phyloP scores from a whole-genome alignment of 75 land plant species.

The Pseudotsuga menziesii region DNA sequence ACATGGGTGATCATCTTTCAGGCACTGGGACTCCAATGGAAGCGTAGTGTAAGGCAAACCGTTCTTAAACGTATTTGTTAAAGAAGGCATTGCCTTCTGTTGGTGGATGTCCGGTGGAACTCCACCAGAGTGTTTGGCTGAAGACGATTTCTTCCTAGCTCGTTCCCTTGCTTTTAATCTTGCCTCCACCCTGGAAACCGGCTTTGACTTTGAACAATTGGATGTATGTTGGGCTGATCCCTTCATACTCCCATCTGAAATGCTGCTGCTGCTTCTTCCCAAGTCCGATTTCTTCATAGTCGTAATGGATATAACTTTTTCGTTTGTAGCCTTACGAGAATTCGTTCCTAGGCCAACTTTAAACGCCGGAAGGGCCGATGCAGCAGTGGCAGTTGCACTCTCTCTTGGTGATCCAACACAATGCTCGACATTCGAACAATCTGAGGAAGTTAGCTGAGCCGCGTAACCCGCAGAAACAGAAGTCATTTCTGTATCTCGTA shows the following conservation, averaged over 20 bases:
- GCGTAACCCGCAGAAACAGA: neutral
- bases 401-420: neutral
- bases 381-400: neutral
- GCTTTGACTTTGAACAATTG: neutral
- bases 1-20: neutral
- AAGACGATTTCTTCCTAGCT: neutral
- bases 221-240: neutral
- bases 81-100: too few relatives aligned
- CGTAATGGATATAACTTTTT: neutral
- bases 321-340: neutral
- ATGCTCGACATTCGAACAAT: slow-evolving; percentile 1
- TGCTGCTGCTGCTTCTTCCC: slow-evolving; percentile 7
- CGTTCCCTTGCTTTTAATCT: neutral
- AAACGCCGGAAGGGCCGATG: too few relatives aligned
- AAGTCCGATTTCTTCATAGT: neutral
- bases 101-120: too few relatives aligned
- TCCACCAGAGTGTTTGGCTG: slow-evolving; percentile 3
- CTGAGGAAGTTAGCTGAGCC: neutral
- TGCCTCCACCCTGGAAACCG: neutral
- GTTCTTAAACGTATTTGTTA: neutral
- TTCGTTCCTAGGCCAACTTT: too few relatives aligned
- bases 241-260: slow-evolving; percentile 7
- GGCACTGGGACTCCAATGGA: neutral
- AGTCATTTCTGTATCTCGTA: neutral
- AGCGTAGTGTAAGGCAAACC: too few relatives aligned